Evolutionary conservation across 2,329 filamentous ascomycete genomes (phyloP).

Genomic region (Fusarium euwallaceae): DNA sequence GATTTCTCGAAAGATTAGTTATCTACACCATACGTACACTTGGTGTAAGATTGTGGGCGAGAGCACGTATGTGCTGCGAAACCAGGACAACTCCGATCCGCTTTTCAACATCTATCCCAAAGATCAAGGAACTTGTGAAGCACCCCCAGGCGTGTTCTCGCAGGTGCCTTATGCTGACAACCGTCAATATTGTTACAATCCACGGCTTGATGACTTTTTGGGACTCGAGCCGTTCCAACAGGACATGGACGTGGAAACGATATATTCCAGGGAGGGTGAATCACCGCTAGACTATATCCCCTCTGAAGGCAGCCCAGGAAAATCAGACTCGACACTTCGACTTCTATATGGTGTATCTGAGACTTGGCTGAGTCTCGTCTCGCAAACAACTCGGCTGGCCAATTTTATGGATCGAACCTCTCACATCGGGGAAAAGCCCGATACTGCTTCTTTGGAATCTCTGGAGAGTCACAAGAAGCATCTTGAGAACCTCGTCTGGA

Average conservation of each 20-base stretch:
- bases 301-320: neutral
- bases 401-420: conserved; percentile 1
- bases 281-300: neutral
- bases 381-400: conserved; percentile 14
- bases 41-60: conserved; percentile 19
- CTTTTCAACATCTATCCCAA: neutral
- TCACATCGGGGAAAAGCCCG: neutral
- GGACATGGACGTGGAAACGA: neutral
- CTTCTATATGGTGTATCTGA: conserved; percentile 17
- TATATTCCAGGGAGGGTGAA: neutral
- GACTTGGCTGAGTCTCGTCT: conserved; percentile 22
- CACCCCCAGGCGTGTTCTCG: neutral
- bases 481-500: neutral
- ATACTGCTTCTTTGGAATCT: neutral
- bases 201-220: neutral
- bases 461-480: neutral
- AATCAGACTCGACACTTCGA: conserved; percentile 13
- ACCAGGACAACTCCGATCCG: neutral
- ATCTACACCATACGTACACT: conserved; percentile 21
- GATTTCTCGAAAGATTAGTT: conserved; percentile 19
- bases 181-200: neutral
- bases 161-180: neutral
- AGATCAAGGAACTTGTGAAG: neutral
- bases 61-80: conserved; percentile 14
- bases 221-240: neutral